Percentiles rank a stretch among this genome's conserved stretches.
These are phyloP conservation scores for Aegilops umbellulata DNA, from an alignment of 176 grass and related monocot genomes.

Conservation along the genomic window DNA sequence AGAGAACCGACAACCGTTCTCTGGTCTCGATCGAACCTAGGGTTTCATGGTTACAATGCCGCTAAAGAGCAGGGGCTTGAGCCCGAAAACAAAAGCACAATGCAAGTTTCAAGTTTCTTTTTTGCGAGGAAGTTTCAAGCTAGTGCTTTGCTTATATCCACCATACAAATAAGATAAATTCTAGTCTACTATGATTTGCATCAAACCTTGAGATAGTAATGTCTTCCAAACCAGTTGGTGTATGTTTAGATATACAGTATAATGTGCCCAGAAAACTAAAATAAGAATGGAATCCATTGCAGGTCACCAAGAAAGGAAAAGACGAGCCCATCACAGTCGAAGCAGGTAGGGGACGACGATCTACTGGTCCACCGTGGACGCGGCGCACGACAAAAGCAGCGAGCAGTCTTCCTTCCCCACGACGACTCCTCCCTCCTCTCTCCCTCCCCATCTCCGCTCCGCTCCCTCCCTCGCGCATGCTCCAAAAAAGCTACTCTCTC, in stretches of 20 bases:
- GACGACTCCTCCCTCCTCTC: neutral
- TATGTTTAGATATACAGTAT: no score
- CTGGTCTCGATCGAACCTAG: no score
- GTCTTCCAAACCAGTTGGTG: neutral
- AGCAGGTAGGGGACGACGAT: neutral
- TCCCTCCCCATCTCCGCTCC: neutral
- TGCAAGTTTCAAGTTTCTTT: no score
- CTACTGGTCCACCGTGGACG: conserved; percentile 30
- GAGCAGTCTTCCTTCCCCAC: conserved; percentile 5
- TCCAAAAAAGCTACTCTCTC: conserved; percentile 36
- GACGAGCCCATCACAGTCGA: neutral
- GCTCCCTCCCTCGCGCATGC: conserved; percentile 31
- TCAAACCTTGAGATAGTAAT: neutral
- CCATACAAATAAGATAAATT: no score
- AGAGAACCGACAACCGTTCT: no score
- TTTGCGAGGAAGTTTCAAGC: no score
- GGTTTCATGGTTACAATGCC: no score
- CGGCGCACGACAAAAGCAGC: conserved; percentile 24
- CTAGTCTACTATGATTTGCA: neutral
- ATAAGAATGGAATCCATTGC: no score
- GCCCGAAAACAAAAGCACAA: no score
- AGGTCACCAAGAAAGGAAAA: neutral
- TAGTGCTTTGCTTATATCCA: no score
- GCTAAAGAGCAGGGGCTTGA: no score
- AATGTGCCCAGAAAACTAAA: no score